Evolutionary conservation across 2,329 filamentous ascomycete species (phyloP), one percentile per base, ranked within the genome.

Genomic region (Ophiosphaerella korrae): DNA sequence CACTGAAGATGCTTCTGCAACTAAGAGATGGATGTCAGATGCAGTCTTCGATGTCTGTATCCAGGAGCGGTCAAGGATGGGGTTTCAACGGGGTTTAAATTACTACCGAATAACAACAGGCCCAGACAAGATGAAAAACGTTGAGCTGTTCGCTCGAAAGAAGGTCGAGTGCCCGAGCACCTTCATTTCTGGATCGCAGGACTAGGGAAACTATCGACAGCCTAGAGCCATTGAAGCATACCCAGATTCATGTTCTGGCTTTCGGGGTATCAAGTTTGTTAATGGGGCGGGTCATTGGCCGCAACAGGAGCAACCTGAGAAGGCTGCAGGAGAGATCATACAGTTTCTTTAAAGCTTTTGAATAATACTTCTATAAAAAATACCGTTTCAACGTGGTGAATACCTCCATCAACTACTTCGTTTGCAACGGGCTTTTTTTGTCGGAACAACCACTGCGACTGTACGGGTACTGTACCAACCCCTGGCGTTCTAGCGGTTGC

Each of bases 161-260:
- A 83, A 79, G 64, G 82, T 89, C 16, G 81, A 84, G 42, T 81
- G 86, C 7, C 86, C 86, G 0, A 80, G 78, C 48, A 73, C 78
- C 0, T 88, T 86, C 58, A 78, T 89, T n/a, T 81, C 80, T 23
- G 86, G 87, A 0, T 76, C 75, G 39, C 71, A 79, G 50, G 87
- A 89, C 57, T 89, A 87, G 86, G 86, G 85, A 0, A 88, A 83
- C 29, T 87, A 83, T 64, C 87, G 89, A 66, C 80, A 86, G 57
- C 86, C 86, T 0, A 84, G 84, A 0, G 84, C 80, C 0, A 65
- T 89, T 4, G 84, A 88, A 63, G 78, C 77, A 24, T 82, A 85
- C 69, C 75, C 74, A 5, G 71, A 76, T 7, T 75, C 76, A 0
- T 87, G 84, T 55, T 74, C 70, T 23, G 77, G 80, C 50, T 87